phyloP scores from a whole-genome alignment of 371 early-diverging fungal genomes.

The Massospora cicadina region DNA sequence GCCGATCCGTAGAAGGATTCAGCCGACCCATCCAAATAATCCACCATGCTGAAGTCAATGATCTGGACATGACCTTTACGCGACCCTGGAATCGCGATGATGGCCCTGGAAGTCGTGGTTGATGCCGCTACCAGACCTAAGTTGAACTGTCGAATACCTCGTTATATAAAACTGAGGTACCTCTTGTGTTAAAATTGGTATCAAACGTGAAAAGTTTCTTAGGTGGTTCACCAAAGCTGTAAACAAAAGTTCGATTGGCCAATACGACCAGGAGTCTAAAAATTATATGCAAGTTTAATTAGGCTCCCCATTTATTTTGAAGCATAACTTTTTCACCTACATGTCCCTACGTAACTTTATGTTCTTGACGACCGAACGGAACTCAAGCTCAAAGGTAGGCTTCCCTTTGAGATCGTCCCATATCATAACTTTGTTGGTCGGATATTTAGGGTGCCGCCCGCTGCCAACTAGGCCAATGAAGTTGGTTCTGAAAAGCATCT shows the following conservation, averaged over 20 bases:
- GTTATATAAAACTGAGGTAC: conserved; percentile 17
- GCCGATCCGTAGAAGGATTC: neutral
- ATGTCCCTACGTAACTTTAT: conserved; percentile 64
- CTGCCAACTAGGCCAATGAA: conserved; percentile 92
- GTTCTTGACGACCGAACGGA: conserved; percentile 58
- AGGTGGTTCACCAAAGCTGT: conserved; percentile 51
- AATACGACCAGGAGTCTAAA: conserved; percentile 58
- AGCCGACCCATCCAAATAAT: conserved; percentile 14
- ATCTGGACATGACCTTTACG: conserved; percentile 75
- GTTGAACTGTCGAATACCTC: neutral
- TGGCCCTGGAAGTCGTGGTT: conserved; percentile 32
- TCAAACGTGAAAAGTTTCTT: conserved; percentile 62
- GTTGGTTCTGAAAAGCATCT: conserved; percentile 89
- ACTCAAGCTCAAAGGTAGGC: conserved; percentile 60
- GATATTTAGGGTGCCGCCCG: conserved; percentile 68
- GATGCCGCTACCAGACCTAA: conserved; percentile 45
- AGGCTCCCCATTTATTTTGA: conserved; percentile 15
- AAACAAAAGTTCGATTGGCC: conserved; percentile 66
- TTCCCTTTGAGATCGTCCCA: conserved; percentile 64
- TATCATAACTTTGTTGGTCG: conserved; percentile 81
- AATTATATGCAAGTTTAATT: neutral
- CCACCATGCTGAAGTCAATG: conserved; percentile 50
- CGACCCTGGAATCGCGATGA: conserved; percentile 54
- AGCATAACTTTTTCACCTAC: conserved; percentile 20
- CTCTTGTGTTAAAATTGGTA: conserved; percentile 64